These are phyloP conservation scores for Podaxis mareebaensis DNA, from an alignment of 768 basidiomycete genomes.

Conservation along the genomic window DNA sequence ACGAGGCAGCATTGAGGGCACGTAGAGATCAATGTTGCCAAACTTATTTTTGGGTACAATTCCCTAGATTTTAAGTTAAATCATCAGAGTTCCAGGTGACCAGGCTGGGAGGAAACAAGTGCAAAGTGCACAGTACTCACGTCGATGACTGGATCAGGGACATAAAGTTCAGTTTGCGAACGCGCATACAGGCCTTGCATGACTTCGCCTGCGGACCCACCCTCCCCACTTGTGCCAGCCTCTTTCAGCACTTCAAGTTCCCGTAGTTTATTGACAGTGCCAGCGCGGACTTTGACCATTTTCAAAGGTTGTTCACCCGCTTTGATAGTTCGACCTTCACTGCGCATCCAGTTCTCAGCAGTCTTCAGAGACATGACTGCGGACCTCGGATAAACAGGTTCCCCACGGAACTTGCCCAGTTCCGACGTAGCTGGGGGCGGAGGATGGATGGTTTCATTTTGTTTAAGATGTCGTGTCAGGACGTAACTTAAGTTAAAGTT, in stretches of 20 bases:
- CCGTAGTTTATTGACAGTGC: slow-evolving; percentile 76
- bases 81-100: not conserved
- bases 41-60: slow-evolving; percentile 93
- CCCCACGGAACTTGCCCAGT: slow-evolving; percentile 90
- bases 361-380: slow-evolving; percentile 86
- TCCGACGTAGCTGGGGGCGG: slow-evolving; percentile 61
- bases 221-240: slow-evolving; percentile 32
- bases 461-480: slow-evolving; percentile 82
- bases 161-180: slow-evolving; percentile 81
- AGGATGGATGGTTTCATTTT: slow-evolving; percentile 83
- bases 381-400: slow-evolving; percentile 86
- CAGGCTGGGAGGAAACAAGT: not conserved
- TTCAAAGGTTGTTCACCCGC: slow-evolving; percentile 85
- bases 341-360: slow-evolving; percentile 93
- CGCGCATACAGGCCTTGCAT: slow-evolving; percentile 89
- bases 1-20: slow-evolving; percentile 88
- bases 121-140: slow-evolving; percentile 45
- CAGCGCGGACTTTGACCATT: slow-evolving; percentile 81
- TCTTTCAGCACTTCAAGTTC: slow-evolving; percentile 56
- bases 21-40: slow-evolving; percentile 96
- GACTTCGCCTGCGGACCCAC: slow-evolving; percentile 37
- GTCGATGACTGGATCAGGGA: slow-evolving; percentile 79
- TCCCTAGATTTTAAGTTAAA: slow-evolving; percentile 53
- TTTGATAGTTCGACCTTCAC: slow-evolving; percentile 68
- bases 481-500: slow-evolving; percentile 42